Evolutionary conservation across 495 filamentous ascomycete genomes (phyloP), one percentile per base, ranked within the genome.

Genomic region (Talaromyces adpressus): DNA sequence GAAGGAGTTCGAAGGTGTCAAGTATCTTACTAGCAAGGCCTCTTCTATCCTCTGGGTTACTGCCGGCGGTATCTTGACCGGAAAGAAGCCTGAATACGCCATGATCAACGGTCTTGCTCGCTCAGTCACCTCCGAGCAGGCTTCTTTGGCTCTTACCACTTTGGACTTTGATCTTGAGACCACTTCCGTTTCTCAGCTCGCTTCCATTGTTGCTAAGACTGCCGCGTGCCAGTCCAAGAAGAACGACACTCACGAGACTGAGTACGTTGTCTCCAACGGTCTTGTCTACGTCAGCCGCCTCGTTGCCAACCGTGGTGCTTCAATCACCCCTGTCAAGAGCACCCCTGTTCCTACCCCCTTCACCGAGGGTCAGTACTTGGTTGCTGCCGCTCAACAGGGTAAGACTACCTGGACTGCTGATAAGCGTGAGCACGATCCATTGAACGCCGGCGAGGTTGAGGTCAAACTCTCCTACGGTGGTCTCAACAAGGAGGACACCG

Each of bases 401-500:
- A 71, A 68, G 20, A 62, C 77, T 14, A 68, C 71, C 14, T 79
- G 78, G 62, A 71, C 71, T 0, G 75, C 75, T n/a, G 71, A 77
- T 58, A 22, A 61, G 5, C 51, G 61, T 1, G 56, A 23, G 27
- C 51, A 52, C 18, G 34, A 7, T 1, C 52, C 69, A 2, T 49
- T 79, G 11, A 64, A 60, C 0, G 67, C 65, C 2, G 69, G 71
- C n/a, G 65, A 72, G 18, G 60, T 79, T 5, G 69, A 72, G 14
- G 74, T 79, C 14, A 54, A 62, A 14, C 68, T 77, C 6, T 61
- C 65, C 0, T 60, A 65, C 0, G 71, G 70, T 7, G 78, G 79
- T 6, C 34, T 82, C 7, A 82, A 81, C 66, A 73, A 74, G 14
- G 81, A 84, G 62, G 68, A 82, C 3, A 61, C 65, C 6, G 32